Base-by-base conservation (phyloP, 2,329 filamentous ascomycete genomes). In the Coleophoma crateriformis region DNA sequence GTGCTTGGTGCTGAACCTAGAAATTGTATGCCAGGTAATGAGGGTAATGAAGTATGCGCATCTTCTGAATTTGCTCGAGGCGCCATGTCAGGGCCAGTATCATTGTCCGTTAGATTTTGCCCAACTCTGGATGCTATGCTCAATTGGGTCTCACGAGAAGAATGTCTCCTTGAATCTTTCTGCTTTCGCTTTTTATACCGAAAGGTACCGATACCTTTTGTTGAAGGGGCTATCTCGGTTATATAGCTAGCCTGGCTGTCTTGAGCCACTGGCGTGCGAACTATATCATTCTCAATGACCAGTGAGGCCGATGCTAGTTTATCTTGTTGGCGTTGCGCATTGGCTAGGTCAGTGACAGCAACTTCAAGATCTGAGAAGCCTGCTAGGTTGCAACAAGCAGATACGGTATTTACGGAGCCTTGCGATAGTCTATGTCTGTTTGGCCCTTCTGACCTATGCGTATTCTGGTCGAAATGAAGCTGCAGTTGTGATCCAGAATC, bases 211-310 rank as follows among this genome's bases (percentile, higher is more conserved):
- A 64, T 8, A 50, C 63, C 54, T 47, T 53, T 46, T 17, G 61
- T 64, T 33, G 62, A 63, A 13, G 61, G 61, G 14, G 57, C 61
- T 33, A 63, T 50, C 33, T 61, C 58, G 12, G 58, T 64, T 7
- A 64, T 42, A 47, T 63, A 65, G 43, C 54, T 62, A 34, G 54
- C 15, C 20, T 58, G 41, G 15, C 20, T 44, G 12, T 13, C 19
- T 32, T 32, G 11, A 7, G 20, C 8, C 12, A 12, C 41, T 33
- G 42, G 41, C 20, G 46, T 45, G 32, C 19, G 15, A n/a, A 19
- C 20, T 20, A 20, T 35, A n/a, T 32, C 19, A 27, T 41, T 10
- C 33, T 44, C 20, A 6, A n/a, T n/a, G 32, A 13, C 10, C 32
- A 27, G 33, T 13, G 10, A 22, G 15, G 45, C 45, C 7, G 34